Evolutionary conservation across 768 basidiomycete species (phyloP).

Genomic region (Xerocomellus chrysenteron): DNA sequence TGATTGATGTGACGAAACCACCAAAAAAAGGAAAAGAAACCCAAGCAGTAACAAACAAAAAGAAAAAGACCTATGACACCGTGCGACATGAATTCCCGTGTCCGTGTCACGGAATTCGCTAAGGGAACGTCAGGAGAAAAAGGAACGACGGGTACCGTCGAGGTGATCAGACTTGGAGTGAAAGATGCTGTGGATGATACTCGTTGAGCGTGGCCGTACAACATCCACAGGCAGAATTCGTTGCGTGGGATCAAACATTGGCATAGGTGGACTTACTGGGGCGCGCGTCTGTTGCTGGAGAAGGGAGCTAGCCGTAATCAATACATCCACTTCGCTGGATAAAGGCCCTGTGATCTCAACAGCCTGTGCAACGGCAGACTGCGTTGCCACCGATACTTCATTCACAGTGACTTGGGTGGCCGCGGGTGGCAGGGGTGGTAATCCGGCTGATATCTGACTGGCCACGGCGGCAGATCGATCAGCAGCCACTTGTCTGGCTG

Average conservation of each 20-base stretch:
- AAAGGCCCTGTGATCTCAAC: constrained; percentile 72
- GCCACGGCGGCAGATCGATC: constrained; percentile 48
- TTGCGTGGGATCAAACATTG: constrained; percentile 28
- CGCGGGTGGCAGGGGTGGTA: constrained; percentile 32
- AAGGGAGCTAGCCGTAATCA: constrained; percentile 64
- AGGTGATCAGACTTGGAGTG: constrained; percentile 20
- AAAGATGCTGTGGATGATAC: constrained; percentile 28
- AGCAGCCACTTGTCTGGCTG: constrained; percentile 59
- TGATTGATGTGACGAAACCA: constrained; percentile 30
- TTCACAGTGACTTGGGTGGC: constrained; percentile 50
- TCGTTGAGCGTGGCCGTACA: constrained; percentile 37
- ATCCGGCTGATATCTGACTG: constrained; percentile 39
- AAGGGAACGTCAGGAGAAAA: constrained; percentile 28
- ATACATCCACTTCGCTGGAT: constrained; percentile 78
- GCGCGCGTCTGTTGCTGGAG: constrained; percentile 44
- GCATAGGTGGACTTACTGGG: constrained; percentile 27
- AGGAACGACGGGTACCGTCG: constrained; percentile 19
- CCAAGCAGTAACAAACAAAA: constrained; percentile 21
- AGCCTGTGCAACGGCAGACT: constrained; percentile 79
- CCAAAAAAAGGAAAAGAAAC: constrained; percentile 17
- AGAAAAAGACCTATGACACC: constrained; percentile 29
- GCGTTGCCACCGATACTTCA: constrained; percentile 60
- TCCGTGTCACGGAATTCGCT: constrained; percentile 20
- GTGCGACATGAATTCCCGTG: constrained; percentile 8
- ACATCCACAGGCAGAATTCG: constrained; percentile 28